Base-by-base conservation (phyloP, 2,329 filamentous ascomycete species). In the Aspergillus unguis region DNA sequence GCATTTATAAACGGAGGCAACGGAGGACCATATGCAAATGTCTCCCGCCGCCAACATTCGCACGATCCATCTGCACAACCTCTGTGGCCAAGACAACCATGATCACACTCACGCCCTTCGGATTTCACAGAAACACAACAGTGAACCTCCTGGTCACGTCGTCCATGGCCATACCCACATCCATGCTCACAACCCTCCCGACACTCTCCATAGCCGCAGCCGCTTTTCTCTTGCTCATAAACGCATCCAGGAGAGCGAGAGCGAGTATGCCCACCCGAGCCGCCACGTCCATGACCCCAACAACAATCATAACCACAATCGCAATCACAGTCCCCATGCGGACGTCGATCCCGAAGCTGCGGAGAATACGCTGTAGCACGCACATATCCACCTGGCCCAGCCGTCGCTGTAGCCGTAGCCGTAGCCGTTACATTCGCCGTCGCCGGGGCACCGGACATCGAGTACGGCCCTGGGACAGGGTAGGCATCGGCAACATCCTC, bases 11-110 rank as follows among this genome's bases (percentile, higher is more conserved):
- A 40, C 28, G 56, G 52, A 27, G 56, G 54, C 50, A 55, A 43
- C n/a, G 56, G 51, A 42, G 54, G 54, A 5, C 56, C 56, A 50
- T 56, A 58, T 28, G 52, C 48, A 48, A 38, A 50, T 27, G 36
- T 8, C 25, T 26, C 41, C 11, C 36, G 41, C 40, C 26, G 25
- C 38, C 40, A 25, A 31, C 25, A 9, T 10, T 11, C 23, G 3
- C 37, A 27, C 37, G 25, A 38, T 26, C 28, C 26, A 7, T 29
- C 17, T 35, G 5, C 31, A 36, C 31, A 31, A 35, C 23, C 31
- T 37, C 17, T 3, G 6, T 6, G 32, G 26, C 17, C 11, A 17
- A 2, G n/a, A 33, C 29, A 23, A 6, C 11, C 42, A 25, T 44
- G 7, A 17, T 10, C 23, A n/a, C 35, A 9, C 26, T 6, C 25